Base-by-base conservation (phyloP, 2,329 filamentous ascomycete genomes). In the Aureobasidium sp. region DNA sequence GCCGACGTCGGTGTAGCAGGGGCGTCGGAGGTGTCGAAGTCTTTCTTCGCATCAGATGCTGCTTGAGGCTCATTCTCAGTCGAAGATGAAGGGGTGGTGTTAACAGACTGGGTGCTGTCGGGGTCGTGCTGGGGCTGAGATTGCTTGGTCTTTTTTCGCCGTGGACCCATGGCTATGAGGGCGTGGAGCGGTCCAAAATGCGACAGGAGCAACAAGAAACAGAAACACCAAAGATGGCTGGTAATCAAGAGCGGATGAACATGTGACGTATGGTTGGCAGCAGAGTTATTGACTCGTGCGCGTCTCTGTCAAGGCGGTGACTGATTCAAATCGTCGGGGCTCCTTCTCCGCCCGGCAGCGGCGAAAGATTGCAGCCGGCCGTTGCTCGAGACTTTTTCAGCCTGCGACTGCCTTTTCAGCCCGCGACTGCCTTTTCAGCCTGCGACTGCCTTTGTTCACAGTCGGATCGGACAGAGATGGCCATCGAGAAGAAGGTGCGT, bases 401-500 rank as follows among this genome's bases (percentile, higher is more conserved):
- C 2, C 22, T 10, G 10, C 24, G 14, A 29, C 27, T n/a, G 21
- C 19, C 19, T 41, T 25, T 35, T 47, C 14, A 16, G 19, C 2
- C 22, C 5, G 10, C 24, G 14, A 29, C 27, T n/a, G 21, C 19
- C 19, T 41, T 25, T 35, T 47, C 14, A 16, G 19, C 2, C 22
- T 10, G 10, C 24, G 14, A 29, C 27, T n/a, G 21, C 19, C 19
- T 41, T 25, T 35, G 32, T 52, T 29, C 41, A 17, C 40, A 16
- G 16, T 24, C 16, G 19, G 19, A 40, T 7, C 14, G 25, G 32
- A 59, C 62, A 63, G 59, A 60, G 54, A 97, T 97, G 93, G 90
- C 88, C 66, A 91, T 97, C 65, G 89, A 97, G 68, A 96, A 97
- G 80, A 97, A 97, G 74, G 79, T 78, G 60, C 51, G 66, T 37